These are phyloP conservation scores for Hericium coralloides DNA, from an alignment of 768 basidiomycete genomes.

Conservation along the genomic window DNA sequence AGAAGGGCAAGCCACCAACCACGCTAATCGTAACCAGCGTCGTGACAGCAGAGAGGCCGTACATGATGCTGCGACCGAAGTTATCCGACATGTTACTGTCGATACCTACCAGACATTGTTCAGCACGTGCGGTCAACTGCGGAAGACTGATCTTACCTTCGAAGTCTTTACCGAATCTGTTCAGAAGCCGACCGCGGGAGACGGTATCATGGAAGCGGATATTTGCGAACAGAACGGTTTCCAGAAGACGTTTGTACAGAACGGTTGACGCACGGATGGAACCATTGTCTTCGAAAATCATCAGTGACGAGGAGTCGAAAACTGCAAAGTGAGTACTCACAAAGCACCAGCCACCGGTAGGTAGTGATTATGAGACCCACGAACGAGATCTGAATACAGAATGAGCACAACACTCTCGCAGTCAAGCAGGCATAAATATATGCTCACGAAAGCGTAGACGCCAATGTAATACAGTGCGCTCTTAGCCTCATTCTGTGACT, in stretches of 20 bases:
- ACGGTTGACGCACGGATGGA: conserved; percentile 76
- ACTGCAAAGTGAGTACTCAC: conserved; percentile 27
- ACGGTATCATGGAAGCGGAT: conserved; percentile 92
- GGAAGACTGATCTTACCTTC: conserved; percentile 37
- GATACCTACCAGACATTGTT: conserved; percentile 41
- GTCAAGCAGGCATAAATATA: not conserved
- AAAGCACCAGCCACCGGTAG: conserved; percentile 63
- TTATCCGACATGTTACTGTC: conserved; percentile 80
- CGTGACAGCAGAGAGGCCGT: conserved; percentile 58
- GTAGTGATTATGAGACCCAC: conserved; percentile 50
- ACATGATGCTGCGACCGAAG: conserved; percentile 71
- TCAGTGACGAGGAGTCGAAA: conserved; percentile 2
- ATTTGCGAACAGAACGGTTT: conserved; percentile 77
- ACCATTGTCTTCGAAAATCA: conserved; percentile 42
- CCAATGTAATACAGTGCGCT: conserved; percentile 48
- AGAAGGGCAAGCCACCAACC: conserved; percentile 72
- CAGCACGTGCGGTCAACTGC: not conserved
- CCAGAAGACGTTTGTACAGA: conserved; percentile 64
- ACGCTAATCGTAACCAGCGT: conserved; percentile 68
- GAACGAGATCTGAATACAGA: not conserved
- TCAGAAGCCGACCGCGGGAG: conserved; percentile 73
- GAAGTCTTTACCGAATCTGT: conserved; percentile 86
- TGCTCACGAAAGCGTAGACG: conserved; percentile 58
- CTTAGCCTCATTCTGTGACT: conserved; percentile 14
- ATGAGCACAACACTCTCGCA: too few species aligned